Evolutionary conservation across 345 rosid genomes (phyloP).

Genomic region (Lepidium africanum): DNA sequence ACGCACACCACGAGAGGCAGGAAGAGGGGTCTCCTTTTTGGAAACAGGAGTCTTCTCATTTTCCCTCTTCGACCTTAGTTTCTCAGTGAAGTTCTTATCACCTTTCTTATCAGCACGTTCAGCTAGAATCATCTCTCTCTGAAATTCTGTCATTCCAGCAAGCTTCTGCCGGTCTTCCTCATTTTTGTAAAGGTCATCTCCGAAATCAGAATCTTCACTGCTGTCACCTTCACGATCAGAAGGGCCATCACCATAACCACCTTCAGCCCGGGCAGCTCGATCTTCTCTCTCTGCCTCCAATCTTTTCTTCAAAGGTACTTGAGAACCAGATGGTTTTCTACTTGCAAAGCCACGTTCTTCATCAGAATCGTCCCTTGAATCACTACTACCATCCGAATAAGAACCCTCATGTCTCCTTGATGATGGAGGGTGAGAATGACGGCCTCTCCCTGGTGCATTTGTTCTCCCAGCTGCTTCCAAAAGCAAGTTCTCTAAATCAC

Average conservation of each 20-base stretch:
- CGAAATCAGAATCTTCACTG: slow-evolving; percentile 84
- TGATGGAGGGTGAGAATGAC: slow-evolving; percentile 48
- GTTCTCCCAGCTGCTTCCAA: slow-evolving; percentile 98
- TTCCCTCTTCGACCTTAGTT: slow-evolving; percentile 66
- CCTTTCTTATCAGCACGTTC: slow-evolving; percentile 91
- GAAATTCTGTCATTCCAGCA: slow-evolving; percentile 73
- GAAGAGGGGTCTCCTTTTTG: slow-evolving; percentile 55
- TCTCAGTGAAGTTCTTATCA: slow-evolving; percentile 81
- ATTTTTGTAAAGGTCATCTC: slow-evolving; percentile 83
- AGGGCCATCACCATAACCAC: slow-evolving; percentile 45
- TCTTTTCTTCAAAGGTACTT: slow-evolving; percentile 93
- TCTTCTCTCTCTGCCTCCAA: slow-evolving; percentile 78
- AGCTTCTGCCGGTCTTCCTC: slow-evolving; percentile 76
- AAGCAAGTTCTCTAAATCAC: slow-evolving; percentile 85
- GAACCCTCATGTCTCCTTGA: slow-evolving; percentile 74
- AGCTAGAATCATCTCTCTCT: slow-evolving; percentile 84
- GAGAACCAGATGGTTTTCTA: slow-evolving; percentile 87
- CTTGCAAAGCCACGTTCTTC: slow-evolving; percentile 57
- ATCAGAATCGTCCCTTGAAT: slow-evolving; percentile 84
- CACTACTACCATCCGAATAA: slow-evolving; percentile 84
- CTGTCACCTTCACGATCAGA: slow-evolving; percentile 66
- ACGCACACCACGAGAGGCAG: slow-evolving; percentile 64
- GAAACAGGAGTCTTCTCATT: slow-evolving; percentile 55
- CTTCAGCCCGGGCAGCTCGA: slow-evolving; percentile 50
- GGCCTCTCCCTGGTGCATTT: slow-evolving; percentile 44